Percentiles rank a stretch among this genome's conserved stretches.
Evolutionary conservation across 78 protist genomes (phyloP).

Genomic region (Anaeramoeba flamelloides): DNA sequence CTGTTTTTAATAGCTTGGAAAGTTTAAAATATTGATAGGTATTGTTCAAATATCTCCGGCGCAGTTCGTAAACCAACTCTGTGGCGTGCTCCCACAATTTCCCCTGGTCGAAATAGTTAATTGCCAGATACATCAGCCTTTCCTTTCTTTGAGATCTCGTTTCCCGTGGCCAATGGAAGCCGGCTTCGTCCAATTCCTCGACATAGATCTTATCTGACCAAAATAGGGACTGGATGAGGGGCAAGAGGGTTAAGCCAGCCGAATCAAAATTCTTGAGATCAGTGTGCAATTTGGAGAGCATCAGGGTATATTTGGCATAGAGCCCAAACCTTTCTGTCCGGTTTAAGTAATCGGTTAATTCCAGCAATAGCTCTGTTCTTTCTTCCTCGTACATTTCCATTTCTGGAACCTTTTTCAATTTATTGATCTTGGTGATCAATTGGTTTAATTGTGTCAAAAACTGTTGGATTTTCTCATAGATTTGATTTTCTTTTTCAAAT

Average conservation of each 20-base stretch:
- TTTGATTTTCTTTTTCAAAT: background rate
- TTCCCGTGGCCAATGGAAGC: background rate
- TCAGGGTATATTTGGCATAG: background rate
- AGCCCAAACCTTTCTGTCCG: background rate
- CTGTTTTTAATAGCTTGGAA: background rate
- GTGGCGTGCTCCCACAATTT: background rate
- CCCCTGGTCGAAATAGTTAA: background rate
- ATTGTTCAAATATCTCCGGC: background rate
- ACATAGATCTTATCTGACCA: background rate
- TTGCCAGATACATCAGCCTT: background rate
- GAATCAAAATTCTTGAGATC: background rate
- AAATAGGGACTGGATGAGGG: background rate
- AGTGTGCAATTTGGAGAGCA: background rate
- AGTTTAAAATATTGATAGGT: background rate
- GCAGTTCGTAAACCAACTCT: background rate
- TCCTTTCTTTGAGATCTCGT: background rate
- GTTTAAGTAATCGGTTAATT: background rate
- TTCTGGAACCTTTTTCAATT: background rate
- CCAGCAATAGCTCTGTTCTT: background rate
- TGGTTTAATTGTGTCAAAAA: background rate
- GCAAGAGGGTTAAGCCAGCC: background rate
- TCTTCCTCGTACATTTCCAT: background rate
- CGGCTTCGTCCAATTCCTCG: background rate
- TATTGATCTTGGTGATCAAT: background rate
- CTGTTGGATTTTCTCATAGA: background rate